A percentile compares a stretch with the other conserved stretches of the same genome.
phyloP scores from a whole-genome alignment of 345 rosid species.

The Gossypium arboreum region DNA sequence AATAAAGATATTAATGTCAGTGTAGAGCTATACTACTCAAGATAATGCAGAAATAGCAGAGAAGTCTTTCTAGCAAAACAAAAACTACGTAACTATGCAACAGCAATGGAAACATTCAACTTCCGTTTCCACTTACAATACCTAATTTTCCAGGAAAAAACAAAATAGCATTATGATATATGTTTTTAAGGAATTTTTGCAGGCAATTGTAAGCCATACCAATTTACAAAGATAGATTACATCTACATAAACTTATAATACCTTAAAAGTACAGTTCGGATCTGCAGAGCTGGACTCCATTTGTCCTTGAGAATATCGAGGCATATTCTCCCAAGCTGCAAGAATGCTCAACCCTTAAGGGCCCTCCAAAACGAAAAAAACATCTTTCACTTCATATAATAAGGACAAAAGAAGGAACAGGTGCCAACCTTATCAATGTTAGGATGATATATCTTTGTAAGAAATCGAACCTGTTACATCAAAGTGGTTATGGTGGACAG shows the following conservation, averaged over 20 bases:
- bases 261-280: constrained; percentile 96
- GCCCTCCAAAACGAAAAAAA: background rate
- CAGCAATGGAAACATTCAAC: background rate
- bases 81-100: background rate
- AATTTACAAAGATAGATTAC: background rate
- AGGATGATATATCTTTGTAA: constrained; percentile 97
- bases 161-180: background rate
- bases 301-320: constrained; percentile 98
- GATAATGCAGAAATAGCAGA: background rate
- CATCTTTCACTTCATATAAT: constrained; percentile 9
- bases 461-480: constrained; percentile 81
- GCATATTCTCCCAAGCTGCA: constrained; percentile 95
- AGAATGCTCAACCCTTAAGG: constrained; percentile 9
- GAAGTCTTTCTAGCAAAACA: too few species aligned
- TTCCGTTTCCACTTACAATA: background rate
- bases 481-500: constrained; percentile 5
- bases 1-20: background rate
- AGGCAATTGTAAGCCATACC: background rate
- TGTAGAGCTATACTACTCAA: background rate
- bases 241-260: constrained; percentile 19
- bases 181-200: background rate
- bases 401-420: background rate
- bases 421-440: constrained; percentile 86
- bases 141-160: background rate
- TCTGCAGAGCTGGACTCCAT: constrained; percentile 99